Evolutionary conservation across 1,284 basidiomycete genomes (phyloP).

Genomic region (Sanghuangporus sanghuang): DNA sequence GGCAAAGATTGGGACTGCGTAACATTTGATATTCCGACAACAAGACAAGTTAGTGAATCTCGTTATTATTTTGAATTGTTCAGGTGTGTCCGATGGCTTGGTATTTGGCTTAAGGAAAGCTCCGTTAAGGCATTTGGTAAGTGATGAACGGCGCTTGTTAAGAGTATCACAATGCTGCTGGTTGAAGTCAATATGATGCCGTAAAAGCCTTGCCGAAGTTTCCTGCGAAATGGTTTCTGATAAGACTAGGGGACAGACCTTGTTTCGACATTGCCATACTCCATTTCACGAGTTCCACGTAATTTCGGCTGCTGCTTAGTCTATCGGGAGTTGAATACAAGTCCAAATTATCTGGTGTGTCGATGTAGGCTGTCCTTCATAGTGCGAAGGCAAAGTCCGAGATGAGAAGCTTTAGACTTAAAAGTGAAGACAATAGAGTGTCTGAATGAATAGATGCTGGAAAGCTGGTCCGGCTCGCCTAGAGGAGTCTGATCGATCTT

Average conservation of each 20-base stretch:
- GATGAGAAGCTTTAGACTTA: background rate
- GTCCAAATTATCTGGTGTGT: too few species aligned
- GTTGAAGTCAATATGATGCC: background rate
- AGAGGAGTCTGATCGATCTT: background rate
- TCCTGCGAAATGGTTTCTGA: background rate
- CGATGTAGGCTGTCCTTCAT: background rate
- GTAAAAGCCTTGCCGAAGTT: background rate
- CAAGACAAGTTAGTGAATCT: background rate
- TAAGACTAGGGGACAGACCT: background rate
- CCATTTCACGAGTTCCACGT: too few species aligned
- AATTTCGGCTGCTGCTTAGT: too few species aligned
- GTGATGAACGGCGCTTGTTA: background rate
- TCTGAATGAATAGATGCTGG: background rate
- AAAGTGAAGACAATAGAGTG: background rate
- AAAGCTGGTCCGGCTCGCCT: background rate
- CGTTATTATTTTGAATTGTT: background rate
- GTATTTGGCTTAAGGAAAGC: background rate
- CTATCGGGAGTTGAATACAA: too few species aligned
- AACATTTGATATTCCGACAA: background rate
- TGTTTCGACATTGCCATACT: too few species aligned
- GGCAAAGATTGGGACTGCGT: background rate
- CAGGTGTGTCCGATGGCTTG: background rate
- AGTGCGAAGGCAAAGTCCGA: background rate
- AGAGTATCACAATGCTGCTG: background rate
- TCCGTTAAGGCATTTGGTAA: background rate